Conservation (phyloP, 345 rosid species). For the Stellera chamaejasme region DNA sequence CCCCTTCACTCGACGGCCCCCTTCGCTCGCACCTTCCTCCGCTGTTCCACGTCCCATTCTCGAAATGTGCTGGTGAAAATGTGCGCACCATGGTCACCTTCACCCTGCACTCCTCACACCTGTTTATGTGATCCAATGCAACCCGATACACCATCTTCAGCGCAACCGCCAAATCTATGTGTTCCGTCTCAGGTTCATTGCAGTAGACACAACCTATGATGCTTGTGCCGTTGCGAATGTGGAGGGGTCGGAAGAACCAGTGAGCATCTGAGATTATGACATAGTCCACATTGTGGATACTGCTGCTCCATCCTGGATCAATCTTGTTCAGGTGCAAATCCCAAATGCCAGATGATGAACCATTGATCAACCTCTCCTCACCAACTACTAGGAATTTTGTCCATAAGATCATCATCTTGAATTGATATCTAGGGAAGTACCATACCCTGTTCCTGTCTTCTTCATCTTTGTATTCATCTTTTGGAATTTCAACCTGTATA, state of each 20-base stretch:
- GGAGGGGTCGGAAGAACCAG: slow-evolving; percentile 61
- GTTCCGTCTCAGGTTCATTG: slow-evolving; percentile 30
- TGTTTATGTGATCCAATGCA: slow-evolving; percentile 29
- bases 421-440: slow-evolving; percentile 44
- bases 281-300: slow-evolving; percentile 30
- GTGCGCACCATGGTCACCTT: slow-evolving; percentile 46
- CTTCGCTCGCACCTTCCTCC: slow-evolving; percentile 56
- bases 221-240: slow-evolving; percentile 28
- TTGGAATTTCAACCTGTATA: slow-evolving; percentile 51
- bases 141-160: slow-evolving; percentile 36
- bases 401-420: slow-evolving; percentile 56
- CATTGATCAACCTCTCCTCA: slow-evolving; percentile 36
- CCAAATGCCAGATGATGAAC: slow-evolving; percentile 29
- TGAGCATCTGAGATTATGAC: slow-evolving; percentile 51
- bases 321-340: slow-evolving; percentile 34
- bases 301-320: slow-evolving; percentile 35
- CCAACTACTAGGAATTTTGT: slow-evolving; percentile 46
- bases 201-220: slow-evolving; percentile 52
- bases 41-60: slow-evolving; percentile 64
- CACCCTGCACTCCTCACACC: slow-evolving; percentile 23
- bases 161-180: slow-evolving; percentile 27
- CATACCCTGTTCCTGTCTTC: slow-evolving; percentile 54
- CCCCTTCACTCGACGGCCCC: slow-evolving; percentile 23
- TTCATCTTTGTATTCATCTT: slow-evolving; percentile 32
- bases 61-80: slow-evolving; percentile 73